Conservation (phyloP, 2,329 filamentous ascomycete genomes). For the Stachybotrys elegans region DNA sequence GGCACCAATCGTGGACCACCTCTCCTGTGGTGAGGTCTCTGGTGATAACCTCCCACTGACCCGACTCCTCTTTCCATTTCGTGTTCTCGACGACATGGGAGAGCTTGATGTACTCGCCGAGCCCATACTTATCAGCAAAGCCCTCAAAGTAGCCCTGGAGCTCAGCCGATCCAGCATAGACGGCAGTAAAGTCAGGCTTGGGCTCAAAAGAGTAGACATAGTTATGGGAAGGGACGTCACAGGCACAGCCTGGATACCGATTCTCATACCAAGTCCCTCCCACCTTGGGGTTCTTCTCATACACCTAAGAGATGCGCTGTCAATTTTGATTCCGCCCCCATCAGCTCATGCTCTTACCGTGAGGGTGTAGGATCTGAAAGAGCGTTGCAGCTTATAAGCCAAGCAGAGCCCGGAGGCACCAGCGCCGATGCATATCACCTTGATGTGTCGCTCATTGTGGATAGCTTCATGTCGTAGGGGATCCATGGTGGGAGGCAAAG, state of each 20-base stretch:
- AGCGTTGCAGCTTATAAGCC: conserved; percentile 41
- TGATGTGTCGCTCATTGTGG: conserved; percentile 5
- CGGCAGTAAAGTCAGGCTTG: conserved; percentile 43
- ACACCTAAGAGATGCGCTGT: conserved; percentile 33
- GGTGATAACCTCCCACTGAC: conserved; percentile 37
- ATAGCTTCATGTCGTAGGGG: conserved; percentile 5
- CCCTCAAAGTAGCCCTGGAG: conserved; percentile 49
- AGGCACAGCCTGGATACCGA: conserved; percentile 51
- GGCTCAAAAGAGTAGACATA: conserved; percentile 46
- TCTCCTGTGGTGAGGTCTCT: conserved; percentile 16
- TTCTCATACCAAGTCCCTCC: conserved; percentile 58
- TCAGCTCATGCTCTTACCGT: conserved; percentile 4
- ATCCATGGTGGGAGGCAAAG: conserved; percentile 6
- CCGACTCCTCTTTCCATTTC: conserved; percentile 37
- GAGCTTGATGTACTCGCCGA: conserved; percentile 38
- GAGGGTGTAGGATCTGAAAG: conserved; percentile 34
- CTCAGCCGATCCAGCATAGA: conserved; percentile 50
- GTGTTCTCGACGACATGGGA: conserved; percentile 36
- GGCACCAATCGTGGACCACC: conserved; percentile 20
- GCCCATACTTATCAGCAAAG: conserved; percentile 42
- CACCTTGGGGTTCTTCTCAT: conserved; percentile 51
- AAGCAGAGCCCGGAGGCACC: conserved; percentile 41
- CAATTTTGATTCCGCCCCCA: no score
- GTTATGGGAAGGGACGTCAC: conserved; percentile 48
- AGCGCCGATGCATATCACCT: conserved; percentile 38